phyloP scores from a whole-genome alignment of 345 rosid genomes.

The Salix udensis region DNA sequence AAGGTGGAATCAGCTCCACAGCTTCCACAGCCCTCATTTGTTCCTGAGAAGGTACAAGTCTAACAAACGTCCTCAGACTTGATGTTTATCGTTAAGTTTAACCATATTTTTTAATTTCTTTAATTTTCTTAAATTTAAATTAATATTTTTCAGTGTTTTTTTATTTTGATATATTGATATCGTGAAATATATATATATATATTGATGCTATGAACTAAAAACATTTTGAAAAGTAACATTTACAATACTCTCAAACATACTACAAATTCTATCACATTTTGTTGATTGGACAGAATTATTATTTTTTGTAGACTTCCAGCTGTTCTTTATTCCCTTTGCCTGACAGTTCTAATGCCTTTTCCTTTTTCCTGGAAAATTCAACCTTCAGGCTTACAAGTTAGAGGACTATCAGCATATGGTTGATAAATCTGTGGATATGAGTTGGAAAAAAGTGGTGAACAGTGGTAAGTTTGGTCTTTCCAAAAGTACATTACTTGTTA shows the following conservation, averaged over 20 bases:
- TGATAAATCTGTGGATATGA: slow-evolving; percentile 36
- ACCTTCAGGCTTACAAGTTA: slow-evolving; percentile 18
- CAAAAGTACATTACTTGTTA: slow-evolving; percentile 34
- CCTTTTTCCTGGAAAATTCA: neutral
- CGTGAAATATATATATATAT: too few relatives aligned
- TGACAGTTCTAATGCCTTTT: neutral
- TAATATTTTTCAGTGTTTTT: too few relatives aligned
- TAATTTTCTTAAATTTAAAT: too few relatives aligned
- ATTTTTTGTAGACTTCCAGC: neutral
- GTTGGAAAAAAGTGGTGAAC: slow-evolving; percentile 37
- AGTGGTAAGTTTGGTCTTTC: slow-evolving; percentile 32
- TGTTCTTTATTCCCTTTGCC: neutral
- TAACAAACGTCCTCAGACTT: neutral
- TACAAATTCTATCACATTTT: neutral
- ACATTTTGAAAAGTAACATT: too few relatives aligned
- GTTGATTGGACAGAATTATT: too few relatives aligned
- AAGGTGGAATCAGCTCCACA: slow-evolving; percentile 28
- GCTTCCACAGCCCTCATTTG: slow-evolving; percentile 26
- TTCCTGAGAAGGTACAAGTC: slow-evolving; percentile 38
- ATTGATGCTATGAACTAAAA: too few relatives aligned
- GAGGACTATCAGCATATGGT: slow-evolving; percentile 32
- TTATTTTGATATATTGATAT: too few relatives aligned
- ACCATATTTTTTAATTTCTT: too few relatives aligned
- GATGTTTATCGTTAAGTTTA: too few relatives aligned
- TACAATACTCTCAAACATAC: neutral